Base-by-base conservation (phyloP, 163 green algal genomes). In the Trebouxia gelatinosa region DNA sequence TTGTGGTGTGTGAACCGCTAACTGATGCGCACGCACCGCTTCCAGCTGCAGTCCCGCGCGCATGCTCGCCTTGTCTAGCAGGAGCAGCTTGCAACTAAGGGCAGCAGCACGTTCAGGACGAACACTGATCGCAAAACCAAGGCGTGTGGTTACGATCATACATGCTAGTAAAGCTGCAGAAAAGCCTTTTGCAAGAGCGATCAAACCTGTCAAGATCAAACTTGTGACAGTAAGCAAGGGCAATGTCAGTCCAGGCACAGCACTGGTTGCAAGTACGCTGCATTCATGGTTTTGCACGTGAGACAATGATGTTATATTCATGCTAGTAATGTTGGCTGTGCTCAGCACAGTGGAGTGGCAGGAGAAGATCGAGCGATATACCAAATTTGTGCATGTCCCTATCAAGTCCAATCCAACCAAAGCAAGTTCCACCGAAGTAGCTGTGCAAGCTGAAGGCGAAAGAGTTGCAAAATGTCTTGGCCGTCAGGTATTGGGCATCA, bases 361-460 rank as follows among this genome's bases (percentile, higher is more conserved):
- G 0, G 78, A 83, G 28, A 95, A 94, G 77, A 19, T 89, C 17
- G 38, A 58, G 28, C 74, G 91, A 0, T 96, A 96, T 79, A 87
- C 84, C 16, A 37, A 75, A 19, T 80, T 95, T 32, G 83, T 81
- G 23, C 83, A 94, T 35, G 34, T 92, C 13, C 16, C 70, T 21
- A 75, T 95, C 2, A 90, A 90, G 72, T 85, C 89, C 5, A 97
- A 97, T 80, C 92, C 93, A 0, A 85, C 83, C 21, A 89, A 87
- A 29, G 71, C 82, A 26, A 79, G 70, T 29, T 83, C 90, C 13
- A 64, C 84, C 21, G 26, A 72, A 1, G 82, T 91, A 19, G 87
- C 91, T 5, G 58, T 87, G 32, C 35, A 80, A 19, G 58, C 77
- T 28, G 91, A 95, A 64, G 90, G 82, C 26, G 82, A 91, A 54